A percentile compares a stretch with the other conserved stretches of the same genome.
These are phyloP conservation scores for Trichoderma endophyticum DNA, from an alignment of 2,329 filamentous ascomycete species.

Conservation along the genomic window DNA sequence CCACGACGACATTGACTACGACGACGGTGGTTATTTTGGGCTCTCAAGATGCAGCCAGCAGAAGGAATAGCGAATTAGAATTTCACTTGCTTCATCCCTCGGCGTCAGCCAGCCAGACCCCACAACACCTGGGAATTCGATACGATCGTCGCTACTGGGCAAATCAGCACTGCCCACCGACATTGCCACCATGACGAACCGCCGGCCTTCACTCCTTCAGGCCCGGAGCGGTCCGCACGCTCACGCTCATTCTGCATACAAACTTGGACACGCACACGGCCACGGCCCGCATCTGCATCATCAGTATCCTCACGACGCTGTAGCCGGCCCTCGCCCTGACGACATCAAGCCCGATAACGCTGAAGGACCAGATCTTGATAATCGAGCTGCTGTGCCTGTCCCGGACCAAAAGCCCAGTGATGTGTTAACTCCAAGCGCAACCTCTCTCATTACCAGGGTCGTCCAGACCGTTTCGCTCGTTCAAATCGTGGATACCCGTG, in stretches of 20 bases:
- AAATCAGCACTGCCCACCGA: conserved; percentile 26
- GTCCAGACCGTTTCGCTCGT: conserved; percentile 55
- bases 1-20: background rate
- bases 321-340: conserved; percentile 25
- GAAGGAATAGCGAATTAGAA: conserved; percentile 20
- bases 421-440: background rate
- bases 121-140: conserved; percentile 23
- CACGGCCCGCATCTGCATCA: conserved; percentile 26
- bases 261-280: conserved; percentile 19
- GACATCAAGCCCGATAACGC: conserved; percentile 19
- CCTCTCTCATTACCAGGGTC: conserved; percentile 42
- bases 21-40: background rate
- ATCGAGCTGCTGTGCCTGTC: conserved; percentile 21
- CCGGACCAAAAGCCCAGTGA: conserved; percentile 19
- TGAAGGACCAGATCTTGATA: background rate
- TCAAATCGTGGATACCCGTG: conserved; percentile 49
- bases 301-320: conserved; percentile 24
- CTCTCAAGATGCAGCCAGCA: conserved; percentile 18
- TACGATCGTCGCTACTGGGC: conserved; percentile 21
- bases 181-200: conserved; percentile 34
- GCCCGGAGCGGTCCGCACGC: conserved; percentile 27
- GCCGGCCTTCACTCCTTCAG: conserved; percentile 39
- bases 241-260: conserved; percentile 26
- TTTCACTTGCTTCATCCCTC: conserved; percentile 13
- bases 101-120: conserved; percentile 19